Conservation (phyloP, 1,284 basidiomycete species). For the Kwoniella shivajii region DNA sequence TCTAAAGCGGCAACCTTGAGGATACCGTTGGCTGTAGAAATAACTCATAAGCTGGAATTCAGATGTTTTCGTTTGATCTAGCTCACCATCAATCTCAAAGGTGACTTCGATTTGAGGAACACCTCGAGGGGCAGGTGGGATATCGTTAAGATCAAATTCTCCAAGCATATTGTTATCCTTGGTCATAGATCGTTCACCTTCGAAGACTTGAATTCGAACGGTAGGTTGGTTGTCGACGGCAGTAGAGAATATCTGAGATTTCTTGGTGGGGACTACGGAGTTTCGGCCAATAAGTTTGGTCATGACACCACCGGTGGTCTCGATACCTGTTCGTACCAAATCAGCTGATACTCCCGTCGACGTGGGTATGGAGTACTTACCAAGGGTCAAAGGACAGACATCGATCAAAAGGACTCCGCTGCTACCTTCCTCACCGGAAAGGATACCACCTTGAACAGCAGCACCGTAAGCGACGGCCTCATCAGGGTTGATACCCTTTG, state of each 20-base stretch:
- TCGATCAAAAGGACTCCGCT: conserved; percentile 87
- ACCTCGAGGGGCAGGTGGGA: conserved; percentile 92
- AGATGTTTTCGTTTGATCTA: conserved; percentile 15
- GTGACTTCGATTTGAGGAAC: conserved; percentile 93
- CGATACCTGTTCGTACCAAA: conserved; percentile 62
- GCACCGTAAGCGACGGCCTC: conserved; percentile 96
- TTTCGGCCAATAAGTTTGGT: conserved; percentile 90
- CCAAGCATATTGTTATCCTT: conserved; percentile 98
- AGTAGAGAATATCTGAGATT: conserved; percentile 97
- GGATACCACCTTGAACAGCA: conserved; percentile 95
- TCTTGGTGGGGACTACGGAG: conserved; percentile 97
- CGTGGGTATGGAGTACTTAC: conserved; percentile 44
- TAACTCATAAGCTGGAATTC: conserved; percentile 1
- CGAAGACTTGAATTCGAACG: conserved; percentile 83
- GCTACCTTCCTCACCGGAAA: conserved; percentile 76
- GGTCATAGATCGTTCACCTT: conserved; percentile 92
- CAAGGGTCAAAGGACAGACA: conserved; percentile 89
- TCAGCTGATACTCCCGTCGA: neutral
- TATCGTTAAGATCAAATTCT: conserved; percentile 90
- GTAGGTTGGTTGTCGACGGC: conserved; percentile 93
- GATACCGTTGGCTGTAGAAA: conserved; percentile 72
- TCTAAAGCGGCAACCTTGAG: conserved; percentile 85
- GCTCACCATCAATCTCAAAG: conserved; percentile 79
- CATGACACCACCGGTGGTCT: conserved; percentile 98
- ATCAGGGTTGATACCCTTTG: conserved; percentile 95